Conservation (phyloP, 768 basidiomycete genomes). For the Suillus spraguei region DNA sequence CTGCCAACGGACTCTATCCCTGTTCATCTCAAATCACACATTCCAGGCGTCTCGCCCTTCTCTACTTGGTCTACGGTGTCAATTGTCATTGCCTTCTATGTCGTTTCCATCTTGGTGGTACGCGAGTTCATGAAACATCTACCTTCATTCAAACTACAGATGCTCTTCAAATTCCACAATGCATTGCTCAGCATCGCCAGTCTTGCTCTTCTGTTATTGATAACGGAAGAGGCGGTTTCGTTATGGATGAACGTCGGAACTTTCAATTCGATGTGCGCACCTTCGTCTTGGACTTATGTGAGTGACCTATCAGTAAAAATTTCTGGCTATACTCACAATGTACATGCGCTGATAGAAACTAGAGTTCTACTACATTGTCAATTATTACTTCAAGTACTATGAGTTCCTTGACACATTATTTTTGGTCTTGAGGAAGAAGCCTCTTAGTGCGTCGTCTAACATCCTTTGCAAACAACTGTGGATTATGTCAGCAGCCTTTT, state of each 20-base stretch:
- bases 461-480: conserved; percentile 8
- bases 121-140: conserved; percentile 81
- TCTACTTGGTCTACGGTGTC: conserved; percentile 74
- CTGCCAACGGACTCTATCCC: conserved; percentile 58
- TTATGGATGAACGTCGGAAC: conserved; percentile 73
- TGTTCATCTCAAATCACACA: conserved; percentile 59
- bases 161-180: conserved; percentile 88
- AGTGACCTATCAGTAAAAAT: conserved; percentile 31
- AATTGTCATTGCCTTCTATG: conserved; percentile 70
- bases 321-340: conserved; percentile 7
- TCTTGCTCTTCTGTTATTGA: conserved; percentile 72
- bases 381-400: conserved; percentile 97
- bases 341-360: conserved; percentile 53
- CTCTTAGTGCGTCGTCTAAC: conserved; percentile 62
- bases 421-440: conserved; percentile 96
- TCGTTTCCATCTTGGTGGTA: conserved; percentile 83
- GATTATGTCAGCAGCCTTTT: conserved; percentile 62
- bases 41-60: conserved; percentile 76
- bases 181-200: conserved; percentile 81
- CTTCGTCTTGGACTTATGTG: conserved; percentile 81
- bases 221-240: conserved; percentile 88
- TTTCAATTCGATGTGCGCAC: conserved; percentile 74
- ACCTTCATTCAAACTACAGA: conserved; percentile 68
- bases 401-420: conserved; percentile 95
- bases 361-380: conserved; percentile 95